These are phyloP conservation scores for Venturia nashicola DNA, from an alignment of 2,329 filamentous ascomycete genomes.

Conservation along the genomic window DNA sequence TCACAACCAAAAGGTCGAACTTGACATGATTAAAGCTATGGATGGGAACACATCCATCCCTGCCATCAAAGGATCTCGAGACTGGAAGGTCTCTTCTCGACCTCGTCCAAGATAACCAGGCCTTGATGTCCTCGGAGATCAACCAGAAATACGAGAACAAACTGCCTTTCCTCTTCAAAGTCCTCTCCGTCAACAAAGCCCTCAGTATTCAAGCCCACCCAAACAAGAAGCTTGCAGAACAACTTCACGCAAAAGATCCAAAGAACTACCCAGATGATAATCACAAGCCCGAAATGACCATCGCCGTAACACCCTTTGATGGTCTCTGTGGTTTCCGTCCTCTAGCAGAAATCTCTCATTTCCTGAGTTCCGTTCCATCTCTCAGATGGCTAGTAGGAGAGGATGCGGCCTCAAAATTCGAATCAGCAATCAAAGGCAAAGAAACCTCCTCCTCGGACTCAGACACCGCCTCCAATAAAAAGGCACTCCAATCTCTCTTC, in stretches of 20 bases:
- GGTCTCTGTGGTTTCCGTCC: conserved; percentile 93
- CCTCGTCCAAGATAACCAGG: conserved; percentile 74
- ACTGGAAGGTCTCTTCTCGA: conserved; percentile 81
- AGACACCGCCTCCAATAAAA: conserved; percentile 52
- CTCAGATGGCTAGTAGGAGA: conserved; percentile 35
- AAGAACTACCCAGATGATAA: conserved; percentile 97
- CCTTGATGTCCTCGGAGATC: conserved; percentile 64
- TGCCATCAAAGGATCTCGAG: conserved; percentile 78
- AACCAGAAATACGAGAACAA: conserved; percentile 64
- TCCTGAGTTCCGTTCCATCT: conserved; percentile 54
- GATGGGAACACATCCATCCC: conserved; percentile 98
- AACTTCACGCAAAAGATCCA: conserved; percentile 72
- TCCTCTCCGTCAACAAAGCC: conserved; percentile 89
- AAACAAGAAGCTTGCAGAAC: conserved; percentile 86
- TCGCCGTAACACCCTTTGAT: conserved; percentile 92
- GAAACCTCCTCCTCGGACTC: conserved; percentile 34
- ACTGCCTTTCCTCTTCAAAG: conserved; percentile 95
- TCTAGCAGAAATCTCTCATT: conserved; percentile 73
- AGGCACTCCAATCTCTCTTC: conserved; percentile 64
- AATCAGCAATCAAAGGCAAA: conserved; percentile 38
- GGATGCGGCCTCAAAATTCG: conserved; percentile 33
- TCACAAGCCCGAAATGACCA: conserved; percentile 99
- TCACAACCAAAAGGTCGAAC: neutral
- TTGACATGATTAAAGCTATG: conserved; percentile 53
- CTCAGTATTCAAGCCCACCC: conserved; percentile 95